Conservation (phyloP, 2,329 filamentous ascomycete species). For the Trichoderma afroharzianum region DNA sequence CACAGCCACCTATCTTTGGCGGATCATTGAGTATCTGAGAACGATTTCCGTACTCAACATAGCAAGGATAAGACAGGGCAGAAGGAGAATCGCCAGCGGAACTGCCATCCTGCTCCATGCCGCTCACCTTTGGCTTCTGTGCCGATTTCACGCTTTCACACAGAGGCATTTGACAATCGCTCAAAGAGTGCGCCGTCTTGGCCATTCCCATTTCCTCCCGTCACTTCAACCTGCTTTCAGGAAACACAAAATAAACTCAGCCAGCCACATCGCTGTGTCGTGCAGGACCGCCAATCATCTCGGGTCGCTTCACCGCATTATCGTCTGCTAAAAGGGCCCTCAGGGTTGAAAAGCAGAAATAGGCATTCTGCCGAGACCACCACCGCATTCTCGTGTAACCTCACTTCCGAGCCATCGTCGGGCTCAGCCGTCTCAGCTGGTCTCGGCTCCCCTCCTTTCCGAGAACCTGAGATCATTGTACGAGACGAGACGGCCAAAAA, state of each 20-base stretch:
- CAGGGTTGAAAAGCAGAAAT: neutral
- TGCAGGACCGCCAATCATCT: neutral
- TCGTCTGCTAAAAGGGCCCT: neutral
- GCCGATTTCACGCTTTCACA: neutral
- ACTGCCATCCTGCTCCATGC: neutral
- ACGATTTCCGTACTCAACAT: neutral
- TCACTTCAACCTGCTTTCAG: neutral
- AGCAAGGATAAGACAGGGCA: neutral
- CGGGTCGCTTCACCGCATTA: neutral
- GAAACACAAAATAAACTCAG: neutral
- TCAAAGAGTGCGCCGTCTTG: neutral
- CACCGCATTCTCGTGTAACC: slow-evolving; percentile 5
- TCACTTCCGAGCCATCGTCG: slow-evolving; percentile 15
- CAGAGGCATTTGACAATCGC: neutral
- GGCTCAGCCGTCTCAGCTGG: neutral
- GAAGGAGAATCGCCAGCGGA: neutral
- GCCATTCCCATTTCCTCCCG: neutral
- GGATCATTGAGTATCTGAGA: neutral
- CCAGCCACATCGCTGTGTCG: slow-evolving; percentile 9
- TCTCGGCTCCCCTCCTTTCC: neutral
- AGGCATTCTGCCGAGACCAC: slow-evolving; percentile 26
- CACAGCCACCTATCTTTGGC: neutral
- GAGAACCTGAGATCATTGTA: neutral
- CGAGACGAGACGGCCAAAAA: neutral
- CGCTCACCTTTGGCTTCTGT: neutral